Conservation (phyloP, 345 rosid species). For the Eucalyptus tenuipes region DNA sequence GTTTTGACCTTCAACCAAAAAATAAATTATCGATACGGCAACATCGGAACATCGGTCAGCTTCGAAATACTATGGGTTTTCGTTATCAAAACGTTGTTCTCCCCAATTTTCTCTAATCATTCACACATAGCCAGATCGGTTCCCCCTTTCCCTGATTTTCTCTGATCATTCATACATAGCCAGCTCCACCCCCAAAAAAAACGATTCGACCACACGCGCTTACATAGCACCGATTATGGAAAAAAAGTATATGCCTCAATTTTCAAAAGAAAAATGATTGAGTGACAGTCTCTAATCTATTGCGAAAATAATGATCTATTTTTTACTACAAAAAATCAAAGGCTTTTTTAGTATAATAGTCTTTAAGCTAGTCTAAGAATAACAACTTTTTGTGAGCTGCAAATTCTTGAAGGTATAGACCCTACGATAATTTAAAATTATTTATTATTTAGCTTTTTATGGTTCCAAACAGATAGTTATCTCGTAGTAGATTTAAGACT, state of each 20-base stretch:
- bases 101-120: not conserved
- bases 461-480: no score
- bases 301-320: rapidly evolving
- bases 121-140: not conserved
- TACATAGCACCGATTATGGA: not conserved
- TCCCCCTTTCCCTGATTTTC: not conserved
- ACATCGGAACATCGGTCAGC: rapidly evolving
- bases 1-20: not conserved
- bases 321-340: no score
- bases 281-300: rapidly evolving
- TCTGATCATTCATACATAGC: no score
- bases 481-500: rapidly evolving
- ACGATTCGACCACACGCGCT: not conserved
- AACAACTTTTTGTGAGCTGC: rapidly evolving
- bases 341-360: no score
- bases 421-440: no score
- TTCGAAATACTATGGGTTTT: not conserved
- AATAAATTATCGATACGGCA: not conserved
- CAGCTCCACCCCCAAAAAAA: no score
- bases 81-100: not conserved
- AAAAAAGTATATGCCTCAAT: not conserved
- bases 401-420: rapidly evolving
- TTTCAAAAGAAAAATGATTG: not conserved
- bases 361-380: rapidly evolving
- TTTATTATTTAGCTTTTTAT: no score